Evolutionary conservation across 805 yeast species (phyloP).

Genomic region (Saccharomycopsis selenospora): DNA sequence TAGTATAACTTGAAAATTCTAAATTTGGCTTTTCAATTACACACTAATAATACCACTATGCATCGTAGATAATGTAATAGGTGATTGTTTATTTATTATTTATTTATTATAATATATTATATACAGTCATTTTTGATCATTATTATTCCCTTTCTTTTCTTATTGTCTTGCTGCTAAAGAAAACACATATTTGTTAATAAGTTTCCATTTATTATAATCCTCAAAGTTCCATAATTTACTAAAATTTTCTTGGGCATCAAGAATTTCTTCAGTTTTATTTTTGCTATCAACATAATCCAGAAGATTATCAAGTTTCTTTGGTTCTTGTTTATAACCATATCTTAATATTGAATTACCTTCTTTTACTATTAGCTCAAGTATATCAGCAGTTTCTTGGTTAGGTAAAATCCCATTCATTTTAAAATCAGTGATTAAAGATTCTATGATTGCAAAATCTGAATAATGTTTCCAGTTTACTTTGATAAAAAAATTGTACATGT

Average conservation of each 20-base stretch:
- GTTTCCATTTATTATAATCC: neutral
- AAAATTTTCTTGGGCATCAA: neutral
- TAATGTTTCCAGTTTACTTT: slow-evolving; percentile 11
- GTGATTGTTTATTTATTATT: too few relatives aligned
- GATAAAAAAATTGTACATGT: slow-evolving; percentile 16
- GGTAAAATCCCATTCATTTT: slow-evolving; percentile 11
- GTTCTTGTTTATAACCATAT: too few relatives aligned
- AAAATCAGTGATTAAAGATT: slow-evolving; percentile 9
- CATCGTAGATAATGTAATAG: too few relatives aligned
- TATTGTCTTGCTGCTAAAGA: neutral
- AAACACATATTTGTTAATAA: neutral
- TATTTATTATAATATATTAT: too few relatives aligned
- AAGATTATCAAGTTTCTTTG: too few relatives aligned
- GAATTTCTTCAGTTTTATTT: neutral
- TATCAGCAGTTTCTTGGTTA: slow-evolving; percentile 7
- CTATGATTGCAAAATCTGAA: slow-evolving; percentile 10
- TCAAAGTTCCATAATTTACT: neutral
- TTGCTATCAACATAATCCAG: neutral
- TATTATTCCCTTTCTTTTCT: too few relatives aligned
- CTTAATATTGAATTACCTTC: slow-evolving; percentile 4
- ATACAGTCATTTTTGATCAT: too few relatives aligned
- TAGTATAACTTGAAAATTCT: too few relatives aligned
- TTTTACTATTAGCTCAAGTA: slow-evolving; percentile 5
- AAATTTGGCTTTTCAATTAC: too few relatives aligned
- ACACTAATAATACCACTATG: too few relatives aligned